Conservation (phyloP, 768 basidiomycete genomes). For the Trametes coccinea region DNA sequence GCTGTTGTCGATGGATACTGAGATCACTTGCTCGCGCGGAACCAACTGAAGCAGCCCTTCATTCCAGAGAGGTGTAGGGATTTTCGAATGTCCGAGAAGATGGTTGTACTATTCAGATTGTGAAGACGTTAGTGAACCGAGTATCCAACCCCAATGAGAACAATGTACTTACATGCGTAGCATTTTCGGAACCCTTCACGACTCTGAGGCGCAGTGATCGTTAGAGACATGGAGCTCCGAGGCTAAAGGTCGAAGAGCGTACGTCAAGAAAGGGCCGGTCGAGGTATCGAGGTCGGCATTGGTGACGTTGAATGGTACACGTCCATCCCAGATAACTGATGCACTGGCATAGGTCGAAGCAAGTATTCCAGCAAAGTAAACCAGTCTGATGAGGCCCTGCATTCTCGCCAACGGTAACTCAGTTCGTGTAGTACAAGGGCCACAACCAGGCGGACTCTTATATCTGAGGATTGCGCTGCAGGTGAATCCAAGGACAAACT, state of each 20-base stretch:
- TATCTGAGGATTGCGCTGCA: neutral
- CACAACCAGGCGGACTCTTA: too few species aligned
- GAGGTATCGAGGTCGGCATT: conserved; percentile 46
- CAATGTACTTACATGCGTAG: conserved; percentile 45
- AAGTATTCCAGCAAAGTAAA: neutral
- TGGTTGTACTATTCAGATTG: conserved; percentile 42
- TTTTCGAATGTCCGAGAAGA: conserved; percentile 39
- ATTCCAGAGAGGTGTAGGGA: conserved; percentile 55
- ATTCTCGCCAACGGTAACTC: neutral
- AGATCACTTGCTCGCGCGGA: conserved; percentile 50
- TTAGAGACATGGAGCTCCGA: too few species aligned
- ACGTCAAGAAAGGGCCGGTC: conserved; percentile 57
- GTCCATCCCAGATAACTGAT: conserved; percentile 53
- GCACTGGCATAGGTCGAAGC: conserved; percentile 24
- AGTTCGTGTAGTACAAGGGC: too few species aligned
- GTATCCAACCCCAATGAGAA: neutral
- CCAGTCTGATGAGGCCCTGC: neutral
- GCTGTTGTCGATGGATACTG: conserved; percentile 55
- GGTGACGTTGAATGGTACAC: conserved; percentile 47
- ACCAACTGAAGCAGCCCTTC: conserved; percentile 25
- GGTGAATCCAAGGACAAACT: neutral
- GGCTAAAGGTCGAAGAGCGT: conserved; percentile 23
- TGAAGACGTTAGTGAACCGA: neutral
- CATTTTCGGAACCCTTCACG: conserved; percentile 55
- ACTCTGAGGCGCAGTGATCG: conserved; percentile 37